Percentiles rank a stretch among this genome's conserved stretches.
phyloP scores from a whole-genome alignment of 2,329 filamentous ascomycete species.

The Pseudocercospora pini-densiflorae region DNA sequence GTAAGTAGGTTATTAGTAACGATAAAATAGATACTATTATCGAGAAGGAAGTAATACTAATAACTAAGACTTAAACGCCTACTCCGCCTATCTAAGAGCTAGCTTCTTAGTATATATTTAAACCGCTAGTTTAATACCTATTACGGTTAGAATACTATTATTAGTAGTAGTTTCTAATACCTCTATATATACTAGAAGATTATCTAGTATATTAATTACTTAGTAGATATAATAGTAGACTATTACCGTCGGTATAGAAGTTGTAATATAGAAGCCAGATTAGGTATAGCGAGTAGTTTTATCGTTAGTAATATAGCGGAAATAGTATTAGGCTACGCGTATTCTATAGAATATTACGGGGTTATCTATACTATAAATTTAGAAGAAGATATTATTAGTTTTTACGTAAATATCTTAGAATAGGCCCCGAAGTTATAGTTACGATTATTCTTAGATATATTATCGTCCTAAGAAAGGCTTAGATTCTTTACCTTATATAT shows the following conservation, averaged over 20 bases:
- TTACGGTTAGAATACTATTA: not conserved
- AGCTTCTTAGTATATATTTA: not conserved
- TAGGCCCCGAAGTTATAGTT: not conserved
- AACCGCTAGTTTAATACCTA: not conserved
- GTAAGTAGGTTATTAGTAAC: not conserved
- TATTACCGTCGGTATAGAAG: not conserved
- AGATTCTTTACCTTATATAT: not conserved
- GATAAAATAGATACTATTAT: not conserved
- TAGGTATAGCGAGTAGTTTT: not conserved
- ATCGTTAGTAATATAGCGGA: not conserved
- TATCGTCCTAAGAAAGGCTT: not conserved
- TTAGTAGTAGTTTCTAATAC: not conserved
- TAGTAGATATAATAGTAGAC: not conserved
- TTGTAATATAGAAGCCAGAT: not conserved
- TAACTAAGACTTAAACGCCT: not conserved
- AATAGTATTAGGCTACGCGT: not conserved
- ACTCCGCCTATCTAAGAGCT: not conserved
- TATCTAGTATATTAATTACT: not conserved
- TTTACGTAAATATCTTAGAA: not conserved
- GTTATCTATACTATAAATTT: constrained; percentile 2
- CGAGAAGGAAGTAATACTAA: not conserved
- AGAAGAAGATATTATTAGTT: not conserved
- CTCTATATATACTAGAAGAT: not conserved
- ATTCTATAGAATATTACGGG: not conserved
- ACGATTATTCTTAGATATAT: not conserved